A percentile compares a stretch with the other conserved stretches of the same genome.
Evolutionary conservation across 345 rosid genomes (phyloP).

Genomic region (Syzygium grande): DNA sequence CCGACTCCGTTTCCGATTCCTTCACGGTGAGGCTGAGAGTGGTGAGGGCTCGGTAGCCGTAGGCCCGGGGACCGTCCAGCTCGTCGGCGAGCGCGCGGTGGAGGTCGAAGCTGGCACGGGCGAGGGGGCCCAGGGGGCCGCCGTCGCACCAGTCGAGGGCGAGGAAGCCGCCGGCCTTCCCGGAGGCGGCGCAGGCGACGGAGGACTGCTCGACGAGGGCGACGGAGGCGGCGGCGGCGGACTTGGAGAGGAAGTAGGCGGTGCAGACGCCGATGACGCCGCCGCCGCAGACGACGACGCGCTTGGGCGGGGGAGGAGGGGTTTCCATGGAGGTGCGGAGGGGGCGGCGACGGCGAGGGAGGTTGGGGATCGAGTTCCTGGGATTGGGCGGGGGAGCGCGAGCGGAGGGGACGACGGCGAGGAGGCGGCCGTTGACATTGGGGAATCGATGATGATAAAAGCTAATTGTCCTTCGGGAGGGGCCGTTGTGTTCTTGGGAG

Average conservation of each 20-base stretch:
- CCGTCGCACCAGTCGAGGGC: slow-evolving; percentile 90
- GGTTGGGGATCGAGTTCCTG: slow-evolving; percentile 37
- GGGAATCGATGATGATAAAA: slow-evolving; percentile 10
- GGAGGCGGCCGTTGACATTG: slow-evolving; percentile 33
- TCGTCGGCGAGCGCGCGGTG: slow-evolving; percentile 71
- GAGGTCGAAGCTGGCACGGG: slow-evolving; percentile 79
- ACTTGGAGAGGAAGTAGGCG: slow-evolving; percentile 73
- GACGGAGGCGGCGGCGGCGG: slow-evolving; percentile 59
- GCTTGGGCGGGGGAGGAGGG: slow-evolving; percentile 12
- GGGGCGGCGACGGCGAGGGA: slow-evolving; percentile 24
- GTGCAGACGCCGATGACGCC: slow-evolving; percentile 88
- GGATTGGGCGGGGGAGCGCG: slow-evolving; percentile 3
- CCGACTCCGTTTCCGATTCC: slow-evolving; percentile 23
- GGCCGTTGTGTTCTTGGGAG: not conserved
- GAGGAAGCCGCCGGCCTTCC: slow-evolving; percentile 89
- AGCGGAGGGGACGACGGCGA: slow-evolving; percentile 33
- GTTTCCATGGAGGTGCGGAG: slow-evolving; percentile 22
- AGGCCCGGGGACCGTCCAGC: slow-evolving; percentile 57
- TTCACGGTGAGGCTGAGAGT: slow-evolving; percentile 55
- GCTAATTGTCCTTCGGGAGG: not conserved
- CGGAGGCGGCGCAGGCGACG: slow-evolving; percentile 82
- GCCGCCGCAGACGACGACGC: slow-evolving; percentile 66
- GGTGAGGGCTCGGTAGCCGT: slow-evolving; percentile 68
- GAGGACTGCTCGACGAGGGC: slow-evolving; percentile 73
- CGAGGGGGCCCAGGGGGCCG: slow-evolving; percentile 47